A percentile compares a stretch with the other conserved stretches of the same genome.
These are phyloP conservation scores for Thielaviopsis musarum DNA, from an alignment of 2,329 filamentous ascomycete species.

Conservation along the genomic window DNA sequence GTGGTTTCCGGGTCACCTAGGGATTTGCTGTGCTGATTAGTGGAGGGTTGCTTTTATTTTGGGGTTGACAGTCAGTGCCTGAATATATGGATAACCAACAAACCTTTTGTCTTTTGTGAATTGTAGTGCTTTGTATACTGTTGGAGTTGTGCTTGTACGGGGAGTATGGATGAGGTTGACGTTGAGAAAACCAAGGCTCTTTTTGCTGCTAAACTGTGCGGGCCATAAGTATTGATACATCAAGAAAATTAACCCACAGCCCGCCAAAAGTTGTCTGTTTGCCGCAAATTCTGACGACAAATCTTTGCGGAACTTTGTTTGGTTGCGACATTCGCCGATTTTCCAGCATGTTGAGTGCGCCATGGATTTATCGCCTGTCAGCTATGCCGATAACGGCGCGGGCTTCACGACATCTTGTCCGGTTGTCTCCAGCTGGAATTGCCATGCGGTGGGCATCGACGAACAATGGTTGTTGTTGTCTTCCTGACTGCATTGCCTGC, in stretches of 20 bases:
- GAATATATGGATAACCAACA: conserved; percentile 5
- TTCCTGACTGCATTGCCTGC: too few species aligned
- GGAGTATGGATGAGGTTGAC: too few species aligned
- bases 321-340: background rate
- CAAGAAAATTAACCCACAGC: background rate
- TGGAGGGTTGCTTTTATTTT: too few species aligned
- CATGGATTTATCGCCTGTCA: background rate
- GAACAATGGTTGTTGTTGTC: background rate
- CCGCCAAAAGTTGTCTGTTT: background rate
- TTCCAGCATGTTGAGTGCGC: background rate
- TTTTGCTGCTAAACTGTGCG: background rate
- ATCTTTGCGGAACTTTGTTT: background rate
- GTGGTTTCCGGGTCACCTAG: background rate
- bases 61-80: background rate
- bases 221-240: conserved; percentile 7
- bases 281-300: background rate
- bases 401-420: background rate
- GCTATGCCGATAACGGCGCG: background rate
- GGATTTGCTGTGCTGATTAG: too few species aligned
- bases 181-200: background rate
- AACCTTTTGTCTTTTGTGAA: background rate
- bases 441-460: background rate
- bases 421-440: background rate
- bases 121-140: background rate
- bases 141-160: too few species aligned